Base-by-base conservation (phyloP, 2,329 filamentous ascomycete species). In the Aspergillus sp. region DNA sequence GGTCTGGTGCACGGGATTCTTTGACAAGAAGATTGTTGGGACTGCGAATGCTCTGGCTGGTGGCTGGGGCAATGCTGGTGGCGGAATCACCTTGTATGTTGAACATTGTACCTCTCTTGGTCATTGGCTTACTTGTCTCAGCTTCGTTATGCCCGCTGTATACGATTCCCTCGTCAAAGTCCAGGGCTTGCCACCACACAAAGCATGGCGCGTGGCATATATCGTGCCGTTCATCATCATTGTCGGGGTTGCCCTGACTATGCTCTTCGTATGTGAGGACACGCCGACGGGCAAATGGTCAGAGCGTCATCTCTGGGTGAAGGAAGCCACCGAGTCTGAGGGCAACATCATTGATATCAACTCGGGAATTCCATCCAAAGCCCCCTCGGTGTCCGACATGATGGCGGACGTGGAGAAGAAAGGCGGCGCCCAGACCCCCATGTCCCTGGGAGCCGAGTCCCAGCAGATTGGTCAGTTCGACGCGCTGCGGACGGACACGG, bases 1-100 rank as follows among this genome's bases (percentile, higher is more conserved):
- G 73, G 93, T 96, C 6, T 96, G 92, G 91, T 91, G 89, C 8
- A 96, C 92, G 0, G 91, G 89, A 0, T 96, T 96, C 81, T 96
- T 92, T 74, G 92, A 97, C 78, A 95, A 93, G 80, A 95, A 93
- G 69, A 84, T 96, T 25, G 90, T 96, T 17, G 93, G 93, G 51
- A 93, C 91, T 5, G 91, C 92, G 62, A 97, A 96, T 72, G 90
- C 91, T 2, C 78, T 96, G 17, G 89, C 92, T 1, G 93, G 88
- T 44, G 93, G 93, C 13, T 89, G 90, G 80, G 93, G 92, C 54
- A 96, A 96, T 68, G 85, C 91, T 25, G 92, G 93, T 60, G 93
- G 92, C 64, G 93, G 93, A 58, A 90, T 96, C 66, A 96, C 92
- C 2, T 96, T 96, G 75, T 76, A 68, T 27, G 71, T 61, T 11